phyloP scores from a whole-genome alignment of 2,329 filamentous ascomycete genomes.

The Hymenoscyphus salicellus region DNA sequence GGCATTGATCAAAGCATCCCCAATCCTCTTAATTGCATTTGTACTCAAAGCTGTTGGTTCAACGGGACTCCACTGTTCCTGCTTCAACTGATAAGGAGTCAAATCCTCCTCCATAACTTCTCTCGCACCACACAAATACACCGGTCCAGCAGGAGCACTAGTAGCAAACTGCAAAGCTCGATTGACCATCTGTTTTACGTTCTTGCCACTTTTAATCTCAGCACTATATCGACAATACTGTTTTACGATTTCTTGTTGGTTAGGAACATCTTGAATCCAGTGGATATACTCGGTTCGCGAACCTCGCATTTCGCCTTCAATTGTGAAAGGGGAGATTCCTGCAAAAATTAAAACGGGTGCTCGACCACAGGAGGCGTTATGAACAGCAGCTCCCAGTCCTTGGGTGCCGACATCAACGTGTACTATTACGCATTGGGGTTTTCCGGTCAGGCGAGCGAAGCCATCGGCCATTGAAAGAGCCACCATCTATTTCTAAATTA shows the following conservation, averaged over 20 bases:
- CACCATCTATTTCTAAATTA: slow-evolving; percentile 54
- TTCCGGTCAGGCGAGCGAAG: slow-evolving; percentile 63
- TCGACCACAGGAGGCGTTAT: slow-evolving; percentile 69
- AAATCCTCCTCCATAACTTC: slow-evolving; percentile 72
- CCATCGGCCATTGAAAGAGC: slow-evolving; percentile 75
- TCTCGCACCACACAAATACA: slow-evolving; percentile 64
- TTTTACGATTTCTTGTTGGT: slow-evolving; percentile 69
- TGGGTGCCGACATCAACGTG: slow-evolving; percentile 76
- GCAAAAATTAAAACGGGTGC: slow-evolving; percentile 71
- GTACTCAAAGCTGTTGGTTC: slow-evolving; percentile 54
- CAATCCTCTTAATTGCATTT: slow-evolving; percentile 55
- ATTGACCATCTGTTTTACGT: slow-evolving; percentile 73
- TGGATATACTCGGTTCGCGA: slow-evolving; percentile 74
- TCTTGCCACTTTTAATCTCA: slow-evolving; percentile 69
- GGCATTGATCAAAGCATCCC: slow-evolving; percentile 57
- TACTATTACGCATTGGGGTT: slow-evolving; percentile 65
- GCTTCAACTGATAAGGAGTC: slow-evolving; percentile 55
- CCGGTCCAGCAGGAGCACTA: slow-evolving; percentile 65
- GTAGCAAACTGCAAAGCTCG: slow-evolving; percentile 69
- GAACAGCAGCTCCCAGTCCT: slow-evolving; percentile 62
- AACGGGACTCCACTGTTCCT: slow-evolving; percentile 59
- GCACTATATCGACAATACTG: slow-evolving; percentile 71
- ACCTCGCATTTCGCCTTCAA: slow-evolving; percentile 68
- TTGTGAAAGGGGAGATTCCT: slow-evolving; percentile 68
- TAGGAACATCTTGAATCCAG: slow-evolving; percentile 74